phyloP scores from a whole-genome alignment of 352 stramenopile species.

The Phytopythium oedochilum region DNA sequence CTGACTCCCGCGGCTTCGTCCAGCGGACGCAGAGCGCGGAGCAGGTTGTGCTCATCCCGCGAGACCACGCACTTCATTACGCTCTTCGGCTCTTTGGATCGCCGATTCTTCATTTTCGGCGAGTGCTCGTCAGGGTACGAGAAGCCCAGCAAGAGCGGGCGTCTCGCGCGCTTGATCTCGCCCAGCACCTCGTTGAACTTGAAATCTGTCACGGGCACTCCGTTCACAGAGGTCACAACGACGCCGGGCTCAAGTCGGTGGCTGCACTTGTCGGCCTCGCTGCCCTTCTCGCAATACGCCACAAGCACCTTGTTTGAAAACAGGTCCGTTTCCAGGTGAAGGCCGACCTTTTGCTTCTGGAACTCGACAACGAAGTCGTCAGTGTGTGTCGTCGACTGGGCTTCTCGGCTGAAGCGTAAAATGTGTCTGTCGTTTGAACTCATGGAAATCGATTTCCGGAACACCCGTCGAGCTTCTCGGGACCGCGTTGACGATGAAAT shows the following conservation, averaged over 20 bases:
- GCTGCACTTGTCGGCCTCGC: slow-evolving; percentile 36
- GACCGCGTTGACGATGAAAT: neutral
- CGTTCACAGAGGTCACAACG: slow-evolving; percentile 66
- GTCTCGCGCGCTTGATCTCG: slow-evolving; percentile 38
- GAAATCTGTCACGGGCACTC: slow-evolving; percentile 27
- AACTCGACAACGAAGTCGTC: slow-evolving; percentile 61
- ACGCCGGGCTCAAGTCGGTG: slow-evolving; percentile 47
- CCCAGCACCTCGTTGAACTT: slow-evolving; percentile 44
- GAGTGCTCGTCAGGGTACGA: slow-evolving; percentile 20
- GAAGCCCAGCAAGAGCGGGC: slow-evolving; percentile 60
- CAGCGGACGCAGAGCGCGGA: slow-evolving; percentile 38
- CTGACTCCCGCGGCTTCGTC: slow-evolving; percentile 39
- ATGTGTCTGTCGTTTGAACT: neutral
- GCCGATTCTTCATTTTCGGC: slow-evolving; percentile 22
- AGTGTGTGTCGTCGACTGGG: slow-evolving; percentile 7
- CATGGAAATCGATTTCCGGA: slow-evolving; percentile 3
- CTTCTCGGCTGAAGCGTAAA: neutral
- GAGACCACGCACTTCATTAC: slow-evolving; percentile 45
- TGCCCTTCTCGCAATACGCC: slow-evolving; percentile 56
- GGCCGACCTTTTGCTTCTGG: slow-evolving; percentile 46
- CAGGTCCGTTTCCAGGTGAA: slow-evolving; percentile 66
- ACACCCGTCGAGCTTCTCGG: neutral
- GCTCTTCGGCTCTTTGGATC: slow-evolving; percentile 47
- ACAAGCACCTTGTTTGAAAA: slow-evolving; percentile 58
- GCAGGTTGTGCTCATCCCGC: slow-evolving; percentile 37